Evolutionary conservation across 2,329 filamentous ascomycete species (phyloP).

Genomic region (Sarocladiaceae sp.): DNA sequence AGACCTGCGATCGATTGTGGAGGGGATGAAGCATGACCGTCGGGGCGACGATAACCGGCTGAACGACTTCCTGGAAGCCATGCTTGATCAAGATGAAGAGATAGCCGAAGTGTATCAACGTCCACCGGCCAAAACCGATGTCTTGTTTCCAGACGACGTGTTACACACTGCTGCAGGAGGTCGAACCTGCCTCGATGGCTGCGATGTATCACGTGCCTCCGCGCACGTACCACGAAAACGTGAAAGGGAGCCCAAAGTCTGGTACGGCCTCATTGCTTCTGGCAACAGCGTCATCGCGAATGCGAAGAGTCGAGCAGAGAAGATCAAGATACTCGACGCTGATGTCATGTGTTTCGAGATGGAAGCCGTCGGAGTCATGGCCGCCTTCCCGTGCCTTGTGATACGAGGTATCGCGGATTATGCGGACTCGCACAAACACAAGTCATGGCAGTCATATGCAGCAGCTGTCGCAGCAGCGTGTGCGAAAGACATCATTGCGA

Average conservation of each 20-base stretch:
- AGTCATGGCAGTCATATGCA: constrained; percentile 27
- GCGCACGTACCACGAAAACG: background rate
- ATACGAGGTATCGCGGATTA: constrained; percentile 30
- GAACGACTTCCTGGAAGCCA: background rate
- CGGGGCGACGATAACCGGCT: constrained; percentile 2
- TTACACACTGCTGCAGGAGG: background rate
- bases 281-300: constrained; percentile 8
- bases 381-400: constrained; percentile 20
- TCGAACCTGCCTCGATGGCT: background rate
- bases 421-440: constrained; percentile 28
- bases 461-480: constrained; percentile 23
- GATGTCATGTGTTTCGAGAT: constrained; percentile 17
- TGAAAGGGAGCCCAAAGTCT: background rate
- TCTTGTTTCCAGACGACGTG: background rate
- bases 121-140: constrained; percentile 5
- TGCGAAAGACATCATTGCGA: constrained; percentile 12
- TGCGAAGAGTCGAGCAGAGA: constrained; percentile 17
- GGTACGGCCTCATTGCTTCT: constrained; percentile 9
- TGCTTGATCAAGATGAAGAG: constrained; percentile 9
- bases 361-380: constrained; percentile 17
- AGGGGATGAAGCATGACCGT: constrained; percentile 13
- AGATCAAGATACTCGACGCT: constrained; percentile 11
- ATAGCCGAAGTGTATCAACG: constrained; percentile 11
- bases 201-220: background rate
- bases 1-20: constrained; percentile 8